Conservation (phyloP, 345 rosid species). For the Physaria fendleri region DNA sequence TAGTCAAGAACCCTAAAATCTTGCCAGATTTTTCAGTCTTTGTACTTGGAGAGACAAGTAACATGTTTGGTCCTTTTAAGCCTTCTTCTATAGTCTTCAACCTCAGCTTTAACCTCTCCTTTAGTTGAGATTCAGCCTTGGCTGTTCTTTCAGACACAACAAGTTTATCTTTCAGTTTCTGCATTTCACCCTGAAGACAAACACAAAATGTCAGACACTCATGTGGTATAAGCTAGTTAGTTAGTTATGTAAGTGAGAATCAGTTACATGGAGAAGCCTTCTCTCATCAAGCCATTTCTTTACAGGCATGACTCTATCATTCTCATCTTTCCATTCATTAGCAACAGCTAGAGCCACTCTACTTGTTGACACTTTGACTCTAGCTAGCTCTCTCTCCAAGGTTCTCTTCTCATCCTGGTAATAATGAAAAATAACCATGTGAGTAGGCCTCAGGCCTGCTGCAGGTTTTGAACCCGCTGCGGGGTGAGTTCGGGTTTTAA, state of each 20-base stretch:
- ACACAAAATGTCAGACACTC: neutral
- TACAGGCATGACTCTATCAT: slow-evolving; percentile 85
- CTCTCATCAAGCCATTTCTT: slow-evolving; percentile 91
- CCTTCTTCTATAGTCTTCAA: slow-evolving; percentile 76
- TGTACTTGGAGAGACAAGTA: slow-evolving; percentile 29
- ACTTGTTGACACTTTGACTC: slow-evolving; percentile 71
- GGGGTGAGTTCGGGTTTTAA: no score
- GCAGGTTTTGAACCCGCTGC: no score
- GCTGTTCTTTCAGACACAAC: slow-evolving; percentile 76
- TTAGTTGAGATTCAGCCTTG: slow-evolving; percentile 82
- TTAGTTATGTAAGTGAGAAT: neutral
- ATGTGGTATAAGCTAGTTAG: neutral
- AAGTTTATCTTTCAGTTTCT: slow-evolving; percentile 69
- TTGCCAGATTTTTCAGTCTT: slow-evolving; percentile 50
- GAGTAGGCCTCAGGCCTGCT: no score
- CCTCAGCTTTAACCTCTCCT: slow-evolving; percentile 81
- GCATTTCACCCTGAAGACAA: slow-evolving; percentile 74
- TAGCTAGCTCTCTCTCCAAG: slow-evolving; percentile 88
- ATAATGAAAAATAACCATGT: neutral
- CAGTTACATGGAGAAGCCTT: slow-evolving; percentile 66
- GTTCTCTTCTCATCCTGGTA: slow-evolving; percentile 84
- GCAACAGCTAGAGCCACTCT: slow-evolving; percentile 85
- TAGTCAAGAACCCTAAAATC: slow-evolving; percentile 62
- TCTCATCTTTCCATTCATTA: slow-evolving; percentile 95
- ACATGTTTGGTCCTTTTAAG: slow-evolving; percentile 38